Percentiles rank a stretch among this genome's conserved stretches.
Evolutionary conservation across 23 red algal genomes (phyloP).

Genomic region (Pyropia haitanensis): DNA sequence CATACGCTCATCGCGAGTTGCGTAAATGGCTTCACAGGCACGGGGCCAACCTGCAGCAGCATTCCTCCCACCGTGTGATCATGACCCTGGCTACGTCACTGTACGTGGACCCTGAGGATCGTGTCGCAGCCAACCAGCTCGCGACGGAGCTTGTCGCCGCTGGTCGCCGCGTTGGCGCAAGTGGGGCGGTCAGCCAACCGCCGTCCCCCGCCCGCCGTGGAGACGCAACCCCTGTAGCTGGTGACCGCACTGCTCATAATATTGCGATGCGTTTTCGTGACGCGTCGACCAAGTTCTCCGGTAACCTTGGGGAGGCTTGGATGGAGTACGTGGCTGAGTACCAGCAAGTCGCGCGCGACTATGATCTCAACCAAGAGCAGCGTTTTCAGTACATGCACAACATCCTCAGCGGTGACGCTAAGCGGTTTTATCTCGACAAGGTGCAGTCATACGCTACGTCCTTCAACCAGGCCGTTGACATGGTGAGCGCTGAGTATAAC

Average conservation of each 20-base stretch:
- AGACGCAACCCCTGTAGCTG: too few relatives aligned
- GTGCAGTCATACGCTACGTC: too few relatives aligned
- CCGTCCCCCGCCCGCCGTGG: too few relatives aligned
- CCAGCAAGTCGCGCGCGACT: constrained; percentile 7
- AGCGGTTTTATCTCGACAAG: too few relatives aligned
- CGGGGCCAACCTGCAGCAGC: constrained; percentile 7
- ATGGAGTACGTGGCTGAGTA: constrained; percentile 21
- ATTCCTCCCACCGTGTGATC: constrained; percentile 14
- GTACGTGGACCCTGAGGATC: constrained; percentile 12
- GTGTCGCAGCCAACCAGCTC: constrained; percentile 6
- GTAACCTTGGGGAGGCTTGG: constrained; percentile 12
- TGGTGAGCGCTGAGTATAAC: too few relatives aligned
- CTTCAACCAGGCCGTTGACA: too few relatives aligned
- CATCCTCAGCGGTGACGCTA: too few relatives aligned
- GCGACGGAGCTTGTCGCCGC: constrained; percentile 1
- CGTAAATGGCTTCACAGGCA: constrained; percentile 5
- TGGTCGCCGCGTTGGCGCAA: neutral
- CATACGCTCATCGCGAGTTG: constrained; percentile 8
- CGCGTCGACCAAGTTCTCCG: constrained; percentile 7
- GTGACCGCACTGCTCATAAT: constrained; percentile 6
- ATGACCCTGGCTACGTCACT: constrained; percentile 9
- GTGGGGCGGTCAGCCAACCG: too few relatives aligned
- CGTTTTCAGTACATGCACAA: constrained; percentile 14
- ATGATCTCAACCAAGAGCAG: constrained; percentile 9
- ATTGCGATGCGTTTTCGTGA: constrained; percentile 17